These are phyloP conservation scores for Fusarium algeriense DNA, from an alignment of 2,329 filamentous ascomycete species.

Conservation along the genomic window DNA sequence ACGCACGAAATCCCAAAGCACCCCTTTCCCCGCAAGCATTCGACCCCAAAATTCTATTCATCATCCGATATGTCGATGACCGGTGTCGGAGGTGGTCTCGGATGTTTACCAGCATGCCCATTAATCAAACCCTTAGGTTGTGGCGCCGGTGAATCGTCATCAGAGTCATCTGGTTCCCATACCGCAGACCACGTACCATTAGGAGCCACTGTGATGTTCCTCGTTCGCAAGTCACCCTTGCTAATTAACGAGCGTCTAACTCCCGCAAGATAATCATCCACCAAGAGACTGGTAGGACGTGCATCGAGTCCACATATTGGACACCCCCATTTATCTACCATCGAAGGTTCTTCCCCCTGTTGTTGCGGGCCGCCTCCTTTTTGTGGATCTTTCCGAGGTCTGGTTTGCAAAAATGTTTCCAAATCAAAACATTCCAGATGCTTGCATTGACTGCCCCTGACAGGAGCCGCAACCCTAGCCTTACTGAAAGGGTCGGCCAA, in stretches of 20 bases:
- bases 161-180: conserved; percentile 48
- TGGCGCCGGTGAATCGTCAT: conserved; percentile 41
- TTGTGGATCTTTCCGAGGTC: conserved; percentile 60
- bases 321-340: conserved; percentile 84
- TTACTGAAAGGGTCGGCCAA: conserved; percentile 76
- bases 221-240: conserved; percentile 42
- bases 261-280: conserved; percentile 79
- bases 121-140: background rate
- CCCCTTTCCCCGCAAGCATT: background rate
- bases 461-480: conserved; percentile 76
- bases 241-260: conserved; percentile 67
- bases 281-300: conserved; percentile 75
- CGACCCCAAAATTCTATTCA: conserved; percentile 10
- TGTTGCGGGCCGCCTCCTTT: conserved; percentile 21
- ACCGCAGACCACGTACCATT: conserved; percentile 53
- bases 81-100: conserved; percentile 24
- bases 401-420: conserved; percentile 79
- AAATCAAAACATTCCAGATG: conserved; percentile 95
- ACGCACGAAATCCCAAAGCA: background rate
- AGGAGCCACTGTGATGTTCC: conserved; percentile 47
- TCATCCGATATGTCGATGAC: conserved; percentile 50
- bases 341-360: conserved; percentile 60
- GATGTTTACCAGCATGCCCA: conserved; percentile 8
- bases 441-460: conserved; percentile 75
- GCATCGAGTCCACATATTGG: conserved; percentile 85